Evolutionary conservation across 208 protist genomes (phyloP), one percentile per base, ranked within the genome.

Genomic region (Trypanosoma congolense): DNA sequence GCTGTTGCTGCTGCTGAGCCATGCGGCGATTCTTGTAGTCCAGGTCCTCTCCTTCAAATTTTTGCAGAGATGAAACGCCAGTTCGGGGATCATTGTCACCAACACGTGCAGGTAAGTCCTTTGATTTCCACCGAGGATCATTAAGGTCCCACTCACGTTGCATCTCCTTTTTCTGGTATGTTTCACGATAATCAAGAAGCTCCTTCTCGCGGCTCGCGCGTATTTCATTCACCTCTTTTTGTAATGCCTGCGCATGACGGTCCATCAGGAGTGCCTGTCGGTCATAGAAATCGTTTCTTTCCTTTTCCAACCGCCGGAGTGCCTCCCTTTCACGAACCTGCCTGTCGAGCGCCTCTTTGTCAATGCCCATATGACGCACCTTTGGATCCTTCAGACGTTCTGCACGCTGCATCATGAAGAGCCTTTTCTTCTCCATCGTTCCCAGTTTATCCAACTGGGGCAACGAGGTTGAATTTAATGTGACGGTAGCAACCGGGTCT

Each of bases 41-140:
- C 18, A 97, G 66, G 51, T 97, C 90, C 67, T 97, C 93, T 24
- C 93, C 93, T 43, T 94, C 80, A 56, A 97, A 93, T 58, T 87
- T 90, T 67, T 97, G 92, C 41, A 94, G 46, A 18, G 77, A 87
- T 21, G 86, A 80, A 24, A 80, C 57, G 19, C 85, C 83, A 61
- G 76, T 92, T 40, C 90, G 83, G 0, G 89, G 87, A 70, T 97
- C 93, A 48, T 93, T 71, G 67, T 96, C 90, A 38, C 79, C 68
- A 26, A 96, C 77, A 51, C 90, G 83, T 12, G 82, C 74, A 10
- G 92, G 92, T 26, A 95, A 56, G 25, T 95, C 89, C 61, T 90
- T 93, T 21, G 65, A 52, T 46, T 78, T 82, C 29, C 68, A 75
- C 40, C 80, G 50, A 9, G 85, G 83, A 72, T 97, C 87, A 58